Base-by-base conservation (phyloP, 2,329 filamentous ascomycete species). In the Fusarium floridanum region DNA sequence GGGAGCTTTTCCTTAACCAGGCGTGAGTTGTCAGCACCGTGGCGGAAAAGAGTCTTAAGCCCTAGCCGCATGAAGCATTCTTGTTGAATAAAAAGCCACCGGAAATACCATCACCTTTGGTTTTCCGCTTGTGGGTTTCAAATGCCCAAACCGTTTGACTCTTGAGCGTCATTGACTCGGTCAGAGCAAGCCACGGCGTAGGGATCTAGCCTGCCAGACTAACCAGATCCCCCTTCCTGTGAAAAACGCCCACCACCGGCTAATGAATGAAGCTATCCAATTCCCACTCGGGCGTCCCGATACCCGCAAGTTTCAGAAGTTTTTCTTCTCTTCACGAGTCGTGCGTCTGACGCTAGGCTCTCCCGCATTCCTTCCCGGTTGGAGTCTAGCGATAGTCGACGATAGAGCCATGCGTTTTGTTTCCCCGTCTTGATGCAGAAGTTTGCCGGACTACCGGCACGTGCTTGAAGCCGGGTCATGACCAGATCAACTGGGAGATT, bases 281-380 rank as follows among this genome's bases (percentile, higher is more conserved):
- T 53, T 53, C 24, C 48, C 48, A 55, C 61, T 71, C 68, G 61
- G 68, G 37, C 34, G 24, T 57, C 32, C 68, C 61, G 71, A 72
- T 39, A 66, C 53, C 45, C 62, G 61, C 36, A 62, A 56, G 71
- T 67, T 68, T 64, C 59, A 64, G 56, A 45, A 57, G 27, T 36
- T 48, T 57, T 36, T 29, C 9, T 34, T 5, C 16, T 8, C 22
- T 12, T 48, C n/a, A 39, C 29, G 72, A 68, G 66, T 75, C 64
- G 64, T 57, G 67, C 50, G 24, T 53, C 48, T 55, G 56, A 61
- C 70, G 67, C 73, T 76, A 76, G 64, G 57, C 37, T 41, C 37
- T 43, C 14, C 64, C 57, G 45, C 57, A 56, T 67, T 61, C 57
- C 64, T 62, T 53, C 63, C 56, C 36, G 17, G 53, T 22, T 39